Base-by-base conservation (phyloP, 345 rosid species). In the Acer negundo region DNA sequence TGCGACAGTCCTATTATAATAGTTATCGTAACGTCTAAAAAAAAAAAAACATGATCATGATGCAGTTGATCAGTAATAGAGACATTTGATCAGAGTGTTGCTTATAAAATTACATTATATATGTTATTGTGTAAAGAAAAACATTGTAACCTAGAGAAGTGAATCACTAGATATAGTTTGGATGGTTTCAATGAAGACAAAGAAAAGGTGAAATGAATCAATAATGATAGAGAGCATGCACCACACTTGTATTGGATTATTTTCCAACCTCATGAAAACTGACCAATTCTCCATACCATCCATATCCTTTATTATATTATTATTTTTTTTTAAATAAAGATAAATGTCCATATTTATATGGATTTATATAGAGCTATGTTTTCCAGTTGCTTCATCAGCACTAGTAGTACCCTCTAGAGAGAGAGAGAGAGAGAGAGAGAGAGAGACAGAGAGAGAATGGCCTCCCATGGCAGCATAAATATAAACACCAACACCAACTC, bases 401-500 rank as follows among this genome's bases (percentile, higher is more conserved):
- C 10, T 38, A n/a, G 47, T 11, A 20, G 24, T 12, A 0, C 13
- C n/a, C 44, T 73, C n/a, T 22, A 7, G 7, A 55, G 47, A 35
- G 28, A 11, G 0, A 17, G 7, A 42, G 0, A 9, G 13, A 46
- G 49, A 46, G 49, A 46, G 49, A 75, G 1, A 55, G 26, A 35
- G 26, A 17, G 0, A 22, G 7, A 40, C n/a, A 0, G 8, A 8
- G 7, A 8, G 10, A 10, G 10, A 10, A 75, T 82, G 81, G 79
- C 87, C 24, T 80, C 84, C 13, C 76, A 35, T 0, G 73, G 31
- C 26, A 47, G 62, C 73, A 72, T 81, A 81, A 67, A 75, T 19
- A 74, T 81, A 6, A 22, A 59, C 26, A 20, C 5, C 6, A 22
- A 59, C 26, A 20, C 5, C 6, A 19, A 19, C 67, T 83, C 87